Evolutionary conservation across 1,284 basidiomycete genomes (phyloP).

Genomic region (Moesziomyces sp.): DNA sequence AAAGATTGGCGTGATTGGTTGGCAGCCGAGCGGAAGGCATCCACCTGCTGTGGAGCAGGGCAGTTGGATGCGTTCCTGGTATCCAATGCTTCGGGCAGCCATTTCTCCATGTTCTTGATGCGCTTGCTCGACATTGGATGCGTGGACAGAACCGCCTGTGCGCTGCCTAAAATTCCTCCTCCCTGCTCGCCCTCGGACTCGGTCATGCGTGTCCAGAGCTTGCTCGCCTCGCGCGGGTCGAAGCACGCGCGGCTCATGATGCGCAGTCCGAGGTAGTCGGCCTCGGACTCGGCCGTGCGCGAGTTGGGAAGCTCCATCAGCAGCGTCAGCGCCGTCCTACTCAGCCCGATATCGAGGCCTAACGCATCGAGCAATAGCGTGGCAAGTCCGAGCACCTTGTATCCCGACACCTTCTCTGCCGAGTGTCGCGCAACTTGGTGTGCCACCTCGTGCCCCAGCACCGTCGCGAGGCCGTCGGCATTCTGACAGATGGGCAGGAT

Average conservation of each 20-base stretch:
- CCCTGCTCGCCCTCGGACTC: constrained; percentile 26
- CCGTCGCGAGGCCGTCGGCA: constrained; percentile 84
- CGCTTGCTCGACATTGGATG: constrained; percentile 57
- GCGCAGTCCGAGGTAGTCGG: constrained; percentile 77
- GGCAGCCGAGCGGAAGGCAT: constrained; percentile 23
- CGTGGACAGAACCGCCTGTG: constrained; percentile 50
- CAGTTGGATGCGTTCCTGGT: constrained; percentile 23
- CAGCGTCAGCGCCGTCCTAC: constrained; percentile 71
- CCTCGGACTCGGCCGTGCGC: constrained; percentile 82
- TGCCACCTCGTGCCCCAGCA: constrained; percentile 85
- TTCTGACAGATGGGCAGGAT: constrained; percentile 83
- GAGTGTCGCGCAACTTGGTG: constrained; percentile 72
- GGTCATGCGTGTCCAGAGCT: constrained; percentile 57
- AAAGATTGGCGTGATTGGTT: constrained; percentile 10
- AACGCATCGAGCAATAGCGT: constrained; percentile 48
- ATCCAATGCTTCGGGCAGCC: constrained; percentile 45
- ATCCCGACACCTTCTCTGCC: constrained; percentile 64
- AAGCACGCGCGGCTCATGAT: constrained; percentile 76
- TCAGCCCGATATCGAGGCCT: constrained; percentile 55
- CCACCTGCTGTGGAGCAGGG: constrained; percentile 22
- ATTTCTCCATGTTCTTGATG: constrained; percentile 55
- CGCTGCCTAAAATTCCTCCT: constrained; percentile 22
- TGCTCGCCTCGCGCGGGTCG: constrained; percentile 76
- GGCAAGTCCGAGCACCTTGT: constrained; percentile 55
- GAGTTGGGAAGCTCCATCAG: constrained; percentile 83